phyloP scores from a whole-genome alignment of 106 monocot species.

The Ottelia alismoides region DNA sequence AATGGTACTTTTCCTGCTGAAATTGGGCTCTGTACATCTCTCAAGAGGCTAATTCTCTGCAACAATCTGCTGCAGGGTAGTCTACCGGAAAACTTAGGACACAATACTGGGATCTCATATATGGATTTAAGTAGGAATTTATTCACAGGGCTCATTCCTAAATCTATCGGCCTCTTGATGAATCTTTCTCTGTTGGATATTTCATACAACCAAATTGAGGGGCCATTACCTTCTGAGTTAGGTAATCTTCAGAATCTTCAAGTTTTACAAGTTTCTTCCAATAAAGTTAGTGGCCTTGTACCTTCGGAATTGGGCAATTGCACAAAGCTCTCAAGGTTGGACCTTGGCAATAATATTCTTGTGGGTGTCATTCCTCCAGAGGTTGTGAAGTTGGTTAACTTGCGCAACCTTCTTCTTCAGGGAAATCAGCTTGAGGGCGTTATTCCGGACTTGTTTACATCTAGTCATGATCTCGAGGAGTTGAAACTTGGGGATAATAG shows the following conservation, averaged over 20 bases:
- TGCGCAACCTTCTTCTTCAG: slow-evolving; percentile 44
- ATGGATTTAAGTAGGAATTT: slow-evolving; percentile 48
- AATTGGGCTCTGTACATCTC: slow-evolving; percentile 26
- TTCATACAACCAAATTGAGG: slow-evolving; percentile 42
- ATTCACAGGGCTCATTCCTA: slow-evolving; percentile 40
- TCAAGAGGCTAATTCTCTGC: slow-evolving; percentile 37
- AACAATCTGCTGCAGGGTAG: slow-evolving; percentile 34
- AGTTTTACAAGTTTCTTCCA: slow-evolving; percentile 34
- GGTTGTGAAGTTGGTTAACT: slow-evolving; percentile 18
- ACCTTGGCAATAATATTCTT: slow-evolving; percentile 43
- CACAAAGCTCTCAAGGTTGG: slow-evolving; percentile 27
- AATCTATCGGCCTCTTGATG: slow-evolving; percentile 15
- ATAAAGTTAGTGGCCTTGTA: slow-evolving; percentile 40
- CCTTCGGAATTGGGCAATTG: slow-evolving; percentile 41
- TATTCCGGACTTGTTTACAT: slow-evolving; percentile 51
- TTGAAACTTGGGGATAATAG: slow-evolving; percentile 52
- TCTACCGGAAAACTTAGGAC: slow-evolving; percentile 20
- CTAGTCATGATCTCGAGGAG: slow-evolving; percentile 34
- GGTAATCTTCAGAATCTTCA: slow-evolving; percentile 35
- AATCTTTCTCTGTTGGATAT: slow-evolving; percentile 67
- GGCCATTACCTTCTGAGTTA: slow-evolving; percentile 35
- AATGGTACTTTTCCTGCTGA: slow-evolving; percentile 37
- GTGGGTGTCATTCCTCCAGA: slow-evolving; percentile 34
- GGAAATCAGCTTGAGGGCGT: slow-evolving; percentile 37
- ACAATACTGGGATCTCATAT: slow-evolving; percentile 33